Percentiles rank a stretch among this genome's conserved stretches.
These are phyloP conservation scores for Calonectria henricotiae DNA, from an alignment of 2,329 filamentous ascomycete species.

Conservation along the genomic window DNA sequence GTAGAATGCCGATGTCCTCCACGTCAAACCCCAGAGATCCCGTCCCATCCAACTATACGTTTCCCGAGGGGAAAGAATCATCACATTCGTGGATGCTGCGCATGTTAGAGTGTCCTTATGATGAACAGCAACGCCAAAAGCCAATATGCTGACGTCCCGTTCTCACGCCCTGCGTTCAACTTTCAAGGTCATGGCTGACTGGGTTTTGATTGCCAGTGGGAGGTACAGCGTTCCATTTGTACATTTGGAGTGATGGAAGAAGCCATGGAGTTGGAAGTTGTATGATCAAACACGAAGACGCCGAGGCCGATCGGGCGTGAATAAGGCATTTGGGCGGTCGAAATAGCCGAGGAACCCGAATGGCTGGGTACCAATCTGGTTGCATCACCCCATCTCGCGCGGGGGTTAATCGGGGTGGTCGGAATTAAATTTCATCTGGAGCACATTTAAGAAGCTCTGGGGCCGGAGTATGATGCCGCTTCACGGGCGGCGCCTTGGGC, in stretches of 20 bases:
- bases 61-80: conserved; percentile 2
- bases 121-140: background rate
- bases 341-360: conserved; percentile 26
- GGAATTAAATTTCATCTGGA: conserved; percentile 6
- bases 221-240: background rate
- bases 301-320: conserved; percentile 19
- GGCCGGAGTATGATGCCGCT: conserved; percentile 30
- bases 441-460: conserved; percentile 21
- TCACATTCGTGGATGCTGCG: conserved; percentile 19
- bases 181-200: conserved; percentile 2
- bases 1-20: conserved; percentile 3
- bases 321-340: conserved; percentile 28
- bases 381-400: conserved; percentile 29
- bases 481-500: conserved; percentile 34
- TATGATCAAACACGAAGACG: conserved; percentile 2
- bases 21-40: conserved; percentile 6
- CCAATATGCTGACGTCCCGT: conserved; percentile 4
- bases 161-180: background rate
- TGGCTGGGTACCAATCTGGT: conserved; percentile 23
- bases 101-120: conserved; percentile 6
- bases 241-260: background rate
- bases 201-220: conserved; percentile 9
- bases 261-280: background rate
- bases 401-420: conserved; percentile 23
- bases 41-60: conserved; percentile 16